These are phyloP conservation scores for Leccinum imitatum DNA, from an alignment of 768 basidiomycete genomes.

Conservation along the genomic window DNA sequence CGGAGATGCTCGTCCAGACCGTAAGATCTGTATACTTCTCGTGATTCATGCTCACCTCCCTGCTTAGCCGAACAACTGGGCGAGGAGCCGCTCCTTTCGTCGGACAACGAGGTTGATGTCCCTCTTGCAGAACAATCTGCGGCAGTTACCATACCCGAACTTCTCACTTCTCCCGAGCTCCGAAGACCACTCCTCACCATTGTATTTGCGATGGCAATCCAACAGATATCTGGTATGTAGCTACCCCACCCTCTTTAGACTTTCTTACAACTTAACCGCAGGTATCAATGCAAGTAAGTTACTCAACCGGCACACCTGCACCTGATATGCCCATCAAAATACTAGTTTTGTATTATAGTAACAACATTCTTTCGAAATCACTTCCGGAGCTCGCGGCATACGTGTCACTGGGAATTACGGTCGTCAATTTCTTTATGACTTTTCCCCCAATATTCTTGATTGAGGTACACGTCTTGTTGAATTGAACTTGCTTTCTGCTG, in stretches of 20 bases:
- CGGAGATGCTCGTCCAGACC: constrained; percentile 27
- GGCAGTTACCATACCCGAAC: constrained; percentile 50
- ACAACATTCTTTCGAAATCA: constrained; percentile 77
- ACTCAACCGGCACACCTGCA: background rate
- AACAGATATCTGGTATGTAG: constrained; percentile 70
- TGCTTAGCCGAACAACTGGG: constrained; percentile 25
- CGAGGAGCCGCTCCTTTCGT: constrained; percentile 29
- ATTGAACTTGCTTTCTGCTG: constrained; percentile 3
- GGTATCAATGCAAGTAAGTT: constrained; percentile 72
- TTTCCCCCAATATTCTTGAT: constrained; percentile 87
- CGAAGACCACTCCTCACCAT: constrained; percentile 64
- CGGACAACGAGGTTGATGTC: constrained; percentile 15
- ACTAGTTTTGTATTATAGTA: constrained; percentile 87
- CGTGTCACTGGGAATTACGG: constrained; percentile 79
- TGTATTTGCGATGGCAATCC: constrained; percentile 69
- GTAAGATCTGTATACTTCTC: constrained; percentile 16
- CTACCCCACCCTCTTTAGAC: background rate
- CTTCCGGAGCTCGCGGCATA: constrained; percentile 79
- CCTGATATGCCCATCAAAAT: constrained; percentile 2
- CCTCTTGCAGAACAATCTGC: constrained; percentile 25
- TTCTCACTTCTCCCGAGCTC: constrained; percentile 53
- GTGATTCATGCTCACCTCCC: constrained; percentile 4
- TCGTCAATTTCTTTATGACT: constrained; percentile 73
- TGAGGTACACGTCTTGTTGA: constrained; percentile 48
- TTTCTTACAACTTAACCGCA: constrained; percentile 26